Base-by-base conservation (phyloP, 2,329 filamentous ascomycete species). In the Xylariomycetidae sp. region DNA sequence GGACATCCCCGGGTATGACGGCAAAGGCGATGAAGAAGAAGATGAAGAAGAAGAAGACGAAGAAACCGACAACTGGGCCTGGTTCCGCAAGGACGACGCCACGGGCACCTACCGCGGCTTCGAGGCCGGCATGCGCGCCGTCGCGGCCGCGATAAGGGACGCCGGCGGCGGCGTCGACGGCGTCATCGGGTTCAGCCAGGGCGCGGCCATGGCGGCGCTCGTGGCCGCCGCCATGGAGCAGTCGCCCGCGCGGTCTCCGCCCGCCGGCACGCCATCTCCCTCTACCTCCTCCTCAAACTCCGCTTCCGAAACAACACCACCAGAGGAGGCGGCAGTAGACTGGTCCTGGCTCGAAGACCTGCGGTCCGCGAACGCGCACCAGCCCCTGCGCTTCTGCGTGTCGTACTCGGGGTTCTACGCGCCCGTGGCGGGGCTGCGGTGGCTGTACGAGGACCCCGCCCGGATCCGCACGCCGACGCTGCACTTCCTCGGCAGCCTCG, bases 141-240 rank as follows among this genome's bases (percentile, higher is more conserved):
- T 95, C 5, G 84, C 84, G 0, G 56, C 68, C 4, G 62, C 77
- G 0, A 74, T 94, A 16, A 59, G 64, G 19, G 69, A 73, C 2
- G 72, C 78, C 7, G 82, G 78, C 0, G 82, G 79, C 0, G 81
- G 81, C 2, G 76, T 90, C 27, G 85, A 92, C 51, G 88, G 82
- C 6, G 80, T 89, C 0, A 65, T 89, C 17, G 88, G 88, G 1
- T 94, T 94, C 64, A 85, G 77, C 40, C 88, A 94, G 61, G 88
- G 88, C 14, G 88, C 74, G 6, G 81, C 80, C 1, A 66, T 82
- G 27, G 80, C 88, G 0, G 82, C 72, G 0, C 77, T 95, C 56
- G 66, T 95, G 1, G 79, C 87, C 0, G 69, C 77, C 1, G 66
- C 89, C 12, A 59, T 95, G 4, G 88, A 96, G 54, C 48, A 56